Evolutionary conservation across 192 early-diverging fungal species (phyloP).

Genomic region (Podila epicladia): DNA sequence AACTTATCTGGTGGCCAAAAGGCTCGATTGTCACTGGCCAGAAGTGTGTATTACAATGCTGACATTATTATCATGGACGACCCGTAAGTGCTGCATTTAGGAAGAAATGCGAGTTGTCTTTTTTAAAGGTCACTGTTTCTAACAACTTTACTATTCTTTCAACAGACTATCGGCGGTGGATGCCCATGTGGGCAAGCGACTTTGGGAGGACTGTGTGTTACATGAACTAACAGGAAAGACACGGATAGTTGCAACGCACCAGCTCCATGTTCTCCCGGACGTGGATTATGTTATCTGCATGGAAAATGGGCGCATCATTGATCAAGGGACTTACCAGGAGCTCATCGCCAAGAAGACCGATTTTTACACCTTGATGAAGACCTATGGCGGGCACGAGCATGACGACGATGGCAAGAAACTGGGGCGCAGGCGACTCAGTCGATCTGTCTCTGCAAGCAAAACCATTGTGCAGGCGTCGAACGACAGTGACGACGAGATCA

Average conservation of each 20-base stretch:
- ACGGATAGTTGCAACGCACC: conserved; percentile 86
- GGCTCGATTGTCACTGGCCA: conserved; percentile 84
- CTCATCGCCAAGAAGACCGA: conserved; percentile 71
- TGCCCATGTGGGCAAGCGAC: conserved; percentile 67
- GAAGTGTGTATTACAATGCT: conserved; percentile 82
- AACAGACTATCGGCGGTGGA: conserved; percentile 85
- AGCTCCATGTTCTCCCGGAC: conserved; percentile 77
- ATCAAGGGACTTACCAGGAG: conserved; percentile 71
- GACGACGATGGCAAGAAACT: conserved; percentile 9
- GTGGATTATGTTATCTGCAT: conserved; percentile 78
- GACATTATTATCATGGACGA: conserved; percentile 84
- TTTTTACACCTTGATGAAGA: conserved; percentile 72
- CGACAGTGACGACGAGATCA: conserved; percentile 38
- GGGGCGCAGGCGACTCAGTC: not conserved
- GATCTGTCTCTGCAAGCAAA: conserved; percentile 6
- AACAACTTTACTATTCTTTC: not conserved
- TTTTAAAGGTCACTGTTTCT: not conserved
- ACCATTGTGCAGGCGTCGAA: not conserved
- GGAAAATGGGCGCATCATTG: conserved; percentile 72
- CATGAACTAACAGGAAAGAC: conserved; percentile 66
- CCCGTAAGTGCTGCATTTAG: conserved; percentile 29
- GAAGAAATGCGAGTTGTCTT: too few relatives aligned
- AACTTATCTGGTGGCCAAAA: conserved; percentile 92
- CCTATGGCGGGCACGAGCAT: conserved; percentile 66
- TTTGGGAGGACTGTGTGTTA: conserved; percentile 43